Conservation (phyloP, 75 land plant species). For the Azolla pinnata region DNA sequence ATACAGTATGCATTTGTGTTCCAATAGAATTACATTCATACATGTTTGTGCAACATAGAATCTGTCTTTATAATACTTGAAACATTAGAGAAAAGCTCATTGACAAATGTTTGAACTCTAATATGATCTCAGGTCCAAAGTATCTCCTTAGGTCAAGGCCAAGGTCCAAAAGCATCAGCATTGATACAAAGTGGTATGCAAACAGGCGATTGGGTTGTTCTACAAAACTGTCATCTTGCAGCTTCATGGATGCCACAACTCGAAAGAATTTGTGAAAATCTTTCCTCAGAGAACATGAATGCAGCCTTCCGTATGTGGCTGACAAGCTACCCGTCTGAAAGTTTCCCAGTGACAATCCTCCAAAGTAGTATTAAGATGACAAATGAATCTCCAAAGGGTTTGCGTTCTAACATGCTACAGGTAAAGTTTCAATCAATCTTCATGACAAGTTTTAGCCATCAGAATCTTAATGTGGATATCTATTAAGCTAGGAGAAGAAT, state of each 20-base stretch:
- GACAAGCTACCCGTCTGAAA: conserved; percentile 37
- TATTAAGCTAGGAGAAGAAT: no score
- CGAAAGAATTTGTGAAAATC: conserved; percentile 25
- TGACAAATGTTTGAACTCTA: background rate
- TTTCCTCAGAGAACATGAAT: conserved; percentile 23
- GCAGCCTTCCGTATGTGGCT: conserved; percentile 27
- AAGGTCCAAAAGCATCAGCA: conserved; percentile 35
- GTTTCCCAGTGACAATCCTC: conserved; percentile 33
- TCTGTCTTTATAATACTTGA: no score
- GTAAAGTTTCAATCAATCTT: conserved; percentile 8
- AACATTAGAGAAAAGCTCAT: no score
- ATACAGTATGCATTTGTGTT: no score
- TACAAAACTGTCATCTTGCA: conserved; percentile 36
- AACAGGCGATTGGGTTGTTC: conserved; percentile 31
- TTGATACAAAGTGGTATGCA: conserved; percentile 21
- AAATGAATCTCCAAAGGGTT: conserved; percentile 35
- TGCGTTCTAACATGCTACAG: conserved; percentile 34
- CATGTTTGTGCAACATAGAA: no score
- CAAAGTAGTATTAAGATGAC: conserved; percentile 40
- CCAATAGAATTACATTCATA: no score
- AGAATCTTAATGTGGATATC: no score
- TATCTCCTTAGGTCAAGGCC: conserved; percentile 39
- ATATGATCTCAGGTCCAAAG: conserved; percentile 21
- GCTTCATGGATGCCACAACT: conserved; percentile 39
- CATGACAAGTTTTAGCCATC: no score